phyloP scores from a whole-genome alignment of 2,329 filamentous ascomycete genomes.

The Fusarium sacchari region DNA sequence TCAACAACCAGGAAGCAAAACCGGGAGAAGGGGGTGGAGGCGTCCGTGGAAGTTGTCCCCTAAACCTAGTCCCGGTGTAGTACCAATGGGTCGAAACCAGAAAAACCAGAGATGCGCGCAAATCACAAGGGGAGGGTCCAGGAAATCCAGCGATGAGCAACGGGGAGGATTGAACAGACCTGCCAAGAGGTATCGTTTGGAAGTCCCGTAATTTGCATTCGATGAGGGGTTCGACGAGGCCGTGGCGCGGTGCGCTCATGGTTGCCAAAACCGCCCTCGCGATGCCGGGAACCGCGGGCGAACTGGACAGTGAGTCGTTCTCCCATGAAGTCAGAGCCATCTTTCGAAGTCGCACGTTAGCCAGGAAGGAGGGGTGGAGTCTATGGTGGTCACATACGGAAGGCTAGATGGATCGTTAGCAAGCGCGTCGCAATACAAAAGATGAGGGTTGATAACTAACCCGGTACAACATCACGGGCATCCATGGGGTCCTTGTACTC shows the following conservation, averaged over 20 bases:
- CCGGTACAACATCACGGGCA: conserved; percentile 96
- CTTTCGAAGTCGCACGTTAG: conserved; percentile 58
- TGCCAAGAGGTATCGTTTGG: conserved; percentile 99
- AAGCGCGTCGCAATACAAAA: conserved; percentile 29
- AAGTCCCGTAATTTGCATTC: conserved; percentile 98
- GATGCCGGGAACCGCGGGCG: conserved; percentile 81
- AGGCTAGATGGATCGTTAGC: conserved; percentile 57
- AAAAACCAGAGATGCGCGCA: conserved; percentile 46
- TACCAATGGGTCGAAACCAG: conserved; percentile 43
- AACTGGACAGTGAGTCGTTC: conserved; percentile 98
- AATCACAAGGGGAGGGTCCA: conserved; percentile 49
- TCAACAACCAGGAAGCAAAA: conserved; percentile 47
- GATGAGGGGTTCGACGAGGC: conserved; percentile 91
- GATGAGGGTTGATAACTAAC: conserved; percentile 64
- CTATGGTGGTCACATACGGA: conserved; percentile 62
- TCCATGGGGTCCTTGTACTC: conserved; percentile 99
- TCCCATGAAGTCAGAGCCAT: conserved; percentile 98
- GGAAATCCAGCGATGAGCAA: conserved; percentile 62
- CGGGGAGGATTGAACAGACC: conserved; percentile 82
- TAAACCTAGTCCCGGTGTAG: conserved; percentile 41
- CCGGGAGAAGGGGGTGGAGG: conserved; percentile 38
- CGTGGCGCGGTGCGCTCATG: conserved; percentile 72
- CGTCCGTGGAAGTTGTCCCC: conserved; percentile 44
- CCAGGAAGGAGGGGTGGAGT: conserved; percentile 19
- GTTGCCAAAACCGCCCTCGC: conserved; percentile 60